Base-by-base conservation (phyloP, 129 eudicot species). In the Arctium lappa region DNA sequence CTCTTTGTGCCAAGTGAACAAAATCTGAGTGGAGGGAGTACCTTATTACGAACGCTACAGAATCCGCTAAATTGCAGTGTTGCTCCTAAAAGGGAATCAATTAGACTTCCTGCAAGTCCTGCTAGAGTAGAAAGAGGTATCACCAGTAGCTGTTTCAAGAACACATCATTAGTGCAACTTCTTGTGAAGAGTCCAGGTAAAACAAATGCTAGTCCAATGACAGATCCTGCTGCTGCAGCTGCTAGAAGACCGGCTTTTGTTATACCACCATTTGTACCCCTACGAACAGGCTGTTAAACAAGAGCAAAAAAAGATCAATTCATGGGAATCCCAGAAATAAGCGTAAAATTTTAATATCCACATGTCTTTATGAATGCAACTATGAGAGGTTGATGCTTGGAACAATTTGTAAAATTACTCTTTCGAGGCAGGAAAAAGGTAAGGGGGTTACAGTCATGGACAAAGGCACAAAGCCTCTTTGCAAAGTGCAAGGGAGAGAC, bases 181-280 rank as follows among this genome's bases (percentile, higher is more conserved):
- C 91, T 88, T 37, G 95, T 88, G 77, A 93, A 80, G 79, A 91
- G 65, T 71, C 98, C 99, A 16, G 89, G 82, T 38, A 93, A 15
- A 77, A 85, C 90, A 90, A 89, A 95, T 80, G 99, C 87, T 72
- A 95, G 71, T 74, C 99, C 99, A 82, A 95, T 88, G 29, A 95
- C 87, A 40, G 74, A 38, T 86, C 99, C 99, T 15, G 89, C 99
- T 82, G 97, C 99, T 18, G 92, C 92, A 70, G 99, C 99, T 38
- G 98, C 99, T 74, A 84, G 62, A 66, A 95, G 91, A 68, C 99
- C 99, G 3, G 89, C 86, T 84, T 80, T 90, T 73, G 99, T 95
- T 76, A 95, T 89, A 22, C 97, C 99, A 77, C 99, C 99, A 84
- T 95, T 95, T 86, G 99, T 95, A 77, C 99, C 99, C 93, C 91